Evolutionary conservation across 1,284 basidiomycete species (phyloP).

Genomic region (Trametes hirsuta): DNA sequence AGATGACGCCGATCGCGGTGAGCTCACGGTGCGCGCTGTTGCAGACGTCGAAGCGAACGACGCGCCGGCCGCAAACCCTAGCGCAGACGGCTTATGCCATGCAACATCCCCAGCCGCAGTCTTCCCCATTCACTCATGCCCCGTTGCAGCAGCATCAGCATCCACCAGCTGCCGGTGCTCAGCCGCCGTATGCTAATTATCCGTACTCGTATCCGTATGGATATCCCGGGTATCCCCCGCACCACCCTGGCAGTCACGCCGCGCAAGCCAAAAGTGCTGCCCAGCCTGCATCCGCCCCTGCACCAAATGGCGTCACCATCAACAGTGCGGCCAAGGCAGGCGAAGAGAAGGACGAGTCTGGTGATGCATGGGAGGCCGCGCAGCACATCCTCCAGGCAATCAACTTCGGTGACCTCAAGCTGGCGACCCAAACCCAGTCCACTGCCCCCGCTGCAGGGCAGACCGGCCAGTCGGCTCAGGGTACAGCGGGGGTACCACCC

Average conservation of each 20-base stretch:
- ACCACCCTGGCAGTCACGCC: slow-evolving; percentile 9
- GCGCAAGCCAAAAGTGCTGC: slow-evolving; percentile 13
- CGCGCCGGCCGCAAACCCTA: slow-evolving; percentile 68
- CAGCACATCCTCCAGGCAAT: slow-evolving; percentile 77
- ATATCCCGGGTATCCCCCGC: slow-evolving; percentile 31
- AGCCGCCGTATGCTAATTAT: slow-evolving; percentile 29
- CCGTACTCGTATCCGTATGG: slow-evolving; percentile 28
- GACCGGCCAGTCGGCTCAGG: neutral
- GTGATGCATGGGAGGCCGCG: slow-evolving; percentile 72
- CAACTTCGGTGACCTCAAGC: slow-evolving; percentile 58
- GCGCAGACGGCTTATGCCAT: slow-evolving; percentile 41
- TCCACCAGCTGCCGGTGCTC: slow-evolving; percentile 14
- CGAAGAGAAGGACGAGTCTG: slow-evolving; percentile 37
- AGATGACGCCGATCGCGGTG: neutral
- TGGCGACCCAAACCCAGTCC: slow-evolving; percentile 29
- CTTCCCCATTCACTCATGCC: slow-evolving; percentile 63
- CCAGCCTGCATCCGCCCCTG: slow-evolving; percentile 4
- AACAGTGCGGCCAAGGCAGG: slow-evolving; percentile 10
- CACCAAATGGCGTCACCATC: neutral
- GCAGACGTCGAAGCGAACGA: slow-evolving; percentile 69
- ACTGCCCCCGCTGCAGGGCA: slow-evolving; percentile 13
- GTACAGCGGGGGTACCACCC: slow-evolving; percentile 4
- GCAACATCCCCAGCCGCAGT: slow-evolving; percentile 35
- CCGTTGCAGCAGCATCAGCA: slow-evolving; percentile 45
- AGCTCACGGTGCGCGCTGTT: neutral